Conservation (phyloP, 1,139 yeast genomes). For the Yamadazyma pseudoaaseri region DNA sequence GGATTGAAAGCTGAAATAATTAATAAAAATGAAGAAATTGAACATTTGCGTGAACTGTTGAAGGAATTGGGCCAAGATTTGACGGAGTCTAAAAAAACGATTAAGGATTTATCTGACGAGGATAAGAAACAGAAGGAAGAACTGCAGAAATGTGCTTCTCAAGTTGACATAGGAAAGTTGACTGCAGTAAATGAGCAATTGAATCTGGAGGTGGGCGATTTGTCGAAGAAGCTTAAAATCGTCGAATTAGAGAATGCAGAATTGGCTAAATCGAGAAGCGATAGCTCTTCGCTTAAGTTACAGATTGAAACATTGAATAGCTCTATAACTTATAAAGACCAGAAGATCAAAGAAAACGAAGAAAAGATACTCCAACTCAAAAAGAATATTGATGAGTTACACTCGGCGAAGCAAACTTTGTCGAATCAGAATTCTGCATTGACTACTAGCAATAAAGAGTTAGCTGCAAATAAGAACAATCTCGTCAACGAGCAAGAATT, state of each 20-base stretch:
- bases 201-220: conserved; percentile 21
- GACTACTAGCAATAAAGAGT: conserved; percentile 36
- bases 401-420: conserved; percentile 24
- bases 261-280: conserved; percentile 20
- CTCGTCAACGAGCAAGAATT: conserved; percentile 42
- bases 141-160: neutral
- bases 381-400: conserved; percentile 34
- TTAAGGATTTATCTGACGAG: conserved; percentile 17
- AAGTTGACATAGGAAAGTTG: conserved; percentile 5
- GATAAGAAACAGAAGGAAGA: conserved; percentile 3
- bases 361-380: conserved; percentile 35
- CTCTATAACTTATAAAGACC: conserved; percentile 47
- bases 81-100: conserved; percentile 51
- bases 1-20: conserved; percentile 20
- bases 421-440: conserved; percentile 26
- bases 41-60: conserved; percentile 66
- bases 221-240: conserved; percentile 19
- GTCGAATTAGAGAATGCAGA: conserved; percentile 11
- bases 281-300: conserved; percentile 39
- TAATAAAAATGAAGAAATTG: conserved; percentile 50
- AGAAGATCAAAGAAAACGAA: conserved; percentile 45
- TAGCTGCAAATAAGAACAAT: conserved; percentile 37
- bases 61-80: conserved; percentile 73
- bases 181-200: conserved; percentile 9
- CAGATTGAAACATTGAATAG: conserved; percentile 41